phyloP scores from a whole-genome alignment of 2,329 filamentous ascomycete genomes.

The Raffaelea deltoideospora region DNA sequence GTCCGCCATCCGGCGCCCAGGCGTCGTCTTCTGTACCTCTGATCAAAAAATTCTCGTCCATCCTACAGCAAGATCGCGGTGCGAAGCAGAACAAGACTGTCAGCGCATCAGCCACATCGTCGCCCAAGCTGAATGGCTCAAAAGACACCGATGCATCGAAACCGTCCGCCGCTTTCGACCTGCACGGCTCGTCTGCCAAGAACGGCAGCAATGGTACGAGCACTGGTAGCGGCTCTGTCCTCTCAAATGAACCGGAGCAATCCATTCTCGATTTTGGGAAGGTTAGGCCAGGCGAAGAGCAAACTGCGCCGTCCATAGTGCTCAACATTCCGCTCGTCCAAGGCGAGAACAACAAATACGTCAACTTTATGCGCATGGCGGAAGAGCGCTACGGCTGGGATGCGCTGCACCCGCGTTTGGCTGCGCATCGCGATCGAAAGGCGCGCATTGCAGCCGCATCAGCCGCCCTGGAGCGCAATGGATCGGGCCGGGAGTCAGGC shows the following conservation, averaged over 20 bases:
- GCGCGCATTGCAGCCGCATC: conserved; percentile 77
- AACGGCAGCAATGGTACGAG: neutral
- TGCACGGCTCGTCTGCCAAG: conserved; percentile 17
- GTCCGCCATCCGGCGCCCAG: neutral
- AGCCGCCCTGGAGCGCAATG: conserved; percentile 66
- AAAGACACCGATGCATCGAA: conserved; percentile 27
- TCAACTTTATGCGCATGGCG: conserved; percentile 90
- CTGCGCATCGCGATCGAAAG: conserved; percentile 75
- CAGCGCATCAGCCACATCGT: conserved; percentile 20
- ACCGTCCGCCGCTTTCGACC: conserved; percentile 14
- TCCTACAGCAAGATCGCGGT: conserved; percentile 26
- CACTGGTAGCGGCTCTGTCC: neutral
- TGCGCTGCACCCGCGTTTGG: conserved; percentile 78
- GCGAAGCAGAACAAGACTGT: conserved; percentile 22
- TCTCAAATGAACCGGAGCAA: conserved; percentile 27
- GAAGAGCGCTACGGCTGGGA: conserved; percentile 92
- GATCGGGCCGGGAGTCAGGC: conserved; percentile 50
- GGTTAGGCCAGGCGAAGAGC: conserved; percentile 42
- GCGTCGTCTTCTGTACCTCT: conserved; percentile 7
- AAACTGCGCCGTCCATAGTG: conserved; percentile 59
- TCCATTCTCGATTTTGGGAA: conserved; percentile 49
- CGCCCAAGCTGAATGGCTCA: conserved; percentile 32
- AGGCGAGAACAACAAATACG: conserved; percentile 72
- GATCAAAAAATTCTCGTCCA: conserved; percentile 29
- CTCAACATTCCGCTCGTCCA: conserved; percentile 61